These are phyloP conservation scores for Clitopilus hobsonii DNA, from an alignment of 768 basidiomycete genomes.

Conservation along the genomic window DNA sequence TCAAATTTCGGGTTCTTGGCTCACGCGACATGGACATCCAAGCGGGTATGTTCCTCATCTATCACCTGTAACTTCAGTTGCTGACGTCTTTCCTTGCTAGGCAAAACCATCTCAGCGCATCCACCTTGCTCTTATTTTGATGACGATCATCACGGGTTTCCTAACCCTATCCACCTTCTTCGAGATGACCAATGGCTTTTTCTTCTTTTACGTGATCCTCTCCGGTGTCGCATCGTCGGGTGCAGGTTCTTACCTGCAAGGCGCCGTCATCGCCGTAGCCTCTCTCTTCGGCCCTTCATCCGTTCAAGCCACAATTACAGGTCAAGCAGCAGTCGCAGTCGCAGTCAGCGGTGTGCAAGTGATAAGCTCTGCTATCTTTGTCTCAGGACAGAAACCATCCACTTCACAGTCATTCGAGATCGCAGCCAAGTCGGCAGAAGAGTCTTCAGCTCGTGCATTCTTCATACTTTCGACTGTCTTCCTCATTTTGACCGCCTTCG, in stretches of 20 bases:
- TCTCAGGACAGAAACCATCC: slow-evolving; percentile 36
- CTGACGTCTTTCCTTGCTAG: slow-evolving; percentile 27
- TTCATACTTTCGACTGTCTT: slow-evolving; percentile 69
- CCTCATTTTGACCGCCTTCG: slow-evolving; percentile 46
- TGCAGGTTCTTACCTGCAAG: slow-evolving; percentile 72
- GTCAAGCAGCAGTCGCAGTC: slow-evolving; percentile 83
- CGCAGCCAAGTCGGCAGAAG: slow-evolving; percentile 50
- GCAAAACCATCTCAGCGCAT: slow-evolving; percentile 55
- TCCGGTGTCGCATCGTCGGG: slow-evolving; percentile 56
- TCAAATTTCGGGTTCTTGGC: slow-evolving; percentile 68
- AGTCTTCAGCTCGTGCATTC: slow-evolving; percentile 68
- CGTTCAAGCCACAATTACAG: slow-evolving; percentile 75
- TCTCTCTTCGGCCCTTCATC: slow-evolving; percentile 72
- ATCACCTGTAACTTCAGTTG: background rate
- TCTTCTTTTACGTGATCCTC: slow-evolving; percentile 63
- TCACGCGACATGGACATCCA: slow-evolving; percentile 66
- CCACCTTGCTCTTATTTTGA: slow-evolving; percentile 42
- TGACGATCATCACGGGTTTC: slow-evolving; percentile 50
- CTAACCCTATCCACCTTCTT: slow-evolving; percentile 67
- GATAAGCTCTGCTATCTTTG: slow-evolving; percentile 53
- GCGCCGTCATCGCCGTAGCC: slow-evolving; percentile 74
- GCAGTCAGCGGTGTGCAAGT: slow-evolving; percentile 77
- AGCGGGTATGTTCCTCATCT: slow-evolving; percentile 44
- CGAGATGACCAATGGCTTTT: slow-evolving; percentile 43
- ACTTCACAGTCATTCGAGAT: slow-evolving; percentile 18